A percentile compares a stretch with the other conserved stretches of the same genome.
Conservation (phyloP, 345 rosid species). For the Arabidopsis suecica region DNA sequence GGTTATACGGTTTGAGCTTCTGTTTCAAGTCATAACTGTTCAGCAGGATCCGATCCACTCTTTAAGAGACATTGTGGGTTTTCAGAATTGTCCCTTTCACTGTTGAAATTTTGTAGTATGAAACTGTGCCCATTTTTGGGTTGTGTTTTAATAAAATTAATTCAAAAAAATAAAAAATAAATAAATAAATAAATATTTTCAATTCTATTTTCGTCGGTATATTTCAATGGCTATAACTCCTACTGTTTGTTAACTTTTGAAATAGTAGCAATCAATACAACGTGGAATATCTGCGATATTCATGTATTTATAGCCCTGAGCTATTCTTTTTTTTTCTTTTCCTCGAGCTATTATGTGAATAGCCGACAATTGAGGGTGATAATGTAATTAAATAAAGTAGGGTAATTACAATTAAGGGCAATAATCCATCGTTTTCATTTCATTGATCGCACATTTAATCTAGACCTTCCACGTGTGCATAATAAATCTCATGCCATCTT, state of each 20-base stretch:
- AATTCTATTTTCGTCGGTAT: not conserved
- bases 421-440: constrained; percentile 35
- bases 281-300: not conserved
- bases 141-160: too few relatives aligned
- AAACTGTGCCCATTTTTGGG: too few relatives aligned
- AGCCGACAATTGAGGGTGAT: constrained; percentile 33
- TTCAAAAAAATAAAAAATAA: too few relatives aligned
- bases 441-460: constrained; percentile 22
- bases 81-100: too few relatives aligned
- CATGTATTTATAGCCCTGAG: not conserved
- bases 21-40: too few relatives aligned
- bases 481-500: constrained; percentile 25
- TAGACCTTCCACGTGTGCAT: constrained; percentile 27
- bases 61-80: too few relatives aligned
- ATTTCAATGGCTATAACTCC: not conserved
- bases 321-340: not conserved
- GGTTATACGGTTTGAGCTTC: too few relatives aligned
- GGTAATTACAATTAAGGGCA: constrained; percentile 27
- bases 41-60: too few relatives aligned
- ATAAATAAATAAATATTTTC: not conserved
- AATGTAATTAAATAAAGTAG: constrained; percentile 19
- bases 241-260: not conserved
- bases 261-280: not conserved
- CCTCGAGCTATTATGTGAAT: not conserved
- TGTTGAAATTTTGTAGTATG: too few relatives aligned